A percentile compares a stretch with the other conserved stretches of the same genome.
phyloP scores from a whole-genome alignment of 345 rosid species.

The Raphanus raphanistrum region DNA sequence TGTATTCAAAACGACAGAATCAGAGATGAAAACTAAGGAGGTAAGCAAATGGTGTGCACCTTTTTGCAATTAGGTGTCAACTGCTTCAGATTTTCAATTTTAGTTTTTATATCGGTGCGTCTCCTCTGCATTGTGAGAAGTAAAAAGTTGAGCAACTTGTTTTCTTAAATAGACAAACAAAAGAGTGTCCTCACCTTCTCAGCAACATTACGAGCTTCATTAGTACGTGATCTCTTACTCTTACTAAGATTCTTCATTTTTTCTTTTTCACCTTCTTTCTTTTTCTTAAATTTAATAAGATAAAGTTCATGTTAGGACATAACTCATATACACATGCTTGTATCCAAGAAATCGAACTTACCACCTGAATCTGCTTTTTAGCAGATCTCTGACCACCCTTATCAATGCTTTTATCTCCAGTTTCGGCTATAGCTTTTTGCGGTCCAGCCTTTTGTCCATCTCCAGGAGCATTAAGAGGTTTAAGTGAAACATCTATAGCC shows the following conservation, averaged over 20 bases:
- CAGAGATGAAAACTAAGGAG: not conserved
- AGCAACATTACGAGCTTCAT: not conserved
- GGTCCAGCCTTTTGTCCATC: not conserved
- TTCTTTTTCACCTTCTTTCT: not conserved
- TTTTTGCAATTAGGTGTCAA: not conserved
- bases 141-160: not conserved
- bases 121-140: conserved; percentile 12
- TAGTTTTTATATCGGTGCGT: conserved; percentile 3
- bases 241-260: conserved; percentile 15
- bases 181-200: conserved; percentile 11
- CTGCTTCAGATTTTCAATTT: not conserved
- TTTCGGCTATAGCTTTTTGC: not conserved
- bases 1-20: not conserved
- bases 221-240: conserved; percentile 26
- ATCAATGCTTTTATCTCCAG: not conserved
- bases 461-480: not conserved
- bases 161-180: not conserved
- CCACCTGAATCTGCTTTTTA: not conserved
- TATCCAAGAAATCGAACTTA: conserved; percentile 5
- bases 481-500: not conserved
- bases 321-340: not conserved
- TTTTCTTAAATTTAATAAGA: not conserved
- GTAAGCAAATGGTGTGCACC: conserved; percentile 1
- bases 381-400: not conserved
- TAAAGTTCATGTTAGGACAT: not conserved